Conservation (phyloP, 2,329 filamentous ascomycete species). For the Thelonectria rubi region DNA sequence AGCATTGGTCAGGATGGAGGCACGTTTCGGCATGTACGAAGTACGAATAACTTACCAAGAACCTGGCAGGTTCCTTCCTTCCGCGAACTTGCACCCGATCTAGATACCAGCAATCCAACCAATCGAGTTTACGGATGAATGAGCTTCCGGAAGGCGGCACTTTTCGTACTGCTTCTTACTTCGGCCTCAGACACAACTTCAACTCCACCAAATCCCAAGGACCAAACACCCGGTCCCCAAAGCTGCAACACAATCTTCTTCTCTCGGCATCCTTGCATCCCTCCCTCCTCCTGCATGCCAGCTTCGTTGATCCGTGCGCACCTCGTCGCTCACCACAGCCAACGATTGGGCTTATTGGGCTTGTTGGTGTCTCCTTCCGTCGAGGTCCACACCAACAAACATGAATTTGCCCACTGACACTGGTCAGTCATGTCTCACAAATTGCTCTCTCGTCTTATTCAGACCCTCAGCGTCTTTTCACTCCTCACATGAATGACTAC, state of each 20-base stretch:
- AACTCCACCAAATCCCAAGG: background rate
- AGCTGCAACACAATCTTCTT: background rate
- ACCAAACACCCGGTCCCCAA: background rate
- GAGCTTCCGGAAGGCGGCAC: too few relatives aligned
- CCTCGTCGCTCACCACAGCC: background rate
- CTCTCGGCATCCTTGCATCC: background rate
- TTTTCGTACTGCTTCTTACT: too few relatives aligned
- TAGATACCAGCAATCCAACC: background rate
- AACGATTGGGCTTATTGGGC: background rate
- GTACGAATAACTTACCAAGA: background rate
- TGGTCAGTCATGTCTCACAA: background rate
- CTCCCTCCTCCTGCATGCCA: background rate
- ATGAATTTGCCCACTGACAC: background rate
- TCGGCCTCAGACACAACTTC: background rate
- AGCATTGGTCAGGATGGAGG: background rate
- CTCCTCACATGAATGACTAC: background rate
- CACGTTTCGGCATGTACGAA: too few relatives aligned
- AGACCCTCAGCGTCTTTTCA: background rate
- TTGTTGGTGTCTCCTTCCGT: background rate
- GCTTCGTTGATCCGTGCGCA: background rate
- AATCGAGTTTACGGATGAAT: background rate
- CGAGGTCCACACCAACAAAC: background rate
- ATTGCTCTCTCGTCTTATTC: background rate
- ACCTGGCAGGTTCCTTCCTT: background rate
- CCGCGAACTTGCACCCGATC: background rate